Evolutionary conservation across 106 monocot genomes (phyloP).

Genomic region (Hemerocallis citrina): DNA sequence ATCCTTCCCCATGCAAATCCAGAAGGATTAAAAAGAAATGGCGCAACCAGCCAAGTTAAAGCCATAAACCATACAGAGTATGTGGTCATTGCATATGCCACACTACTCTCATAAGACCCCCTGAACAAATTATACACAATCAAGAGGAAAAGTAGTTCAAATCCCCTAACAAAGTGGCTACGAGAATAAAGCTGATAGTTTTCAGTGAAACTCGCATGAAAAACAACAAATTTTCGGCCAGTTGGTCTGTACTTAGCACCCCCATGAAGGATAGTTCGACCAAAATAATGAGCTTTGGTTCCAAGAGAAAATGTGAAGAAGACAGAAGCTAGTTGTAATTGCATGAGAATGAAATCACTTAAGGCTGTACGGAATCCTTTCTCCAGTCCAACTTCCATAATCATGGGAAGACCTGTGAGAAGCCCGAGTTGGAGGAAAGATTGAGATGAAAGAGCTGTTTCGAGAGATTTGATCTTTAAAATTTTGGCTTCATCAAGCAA

Average conservation of each 20-base stretch:
- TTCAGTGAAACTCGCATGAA: slow-evolving; percentile 69
- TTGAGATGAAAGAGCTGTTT: slow-evolving; percentile 65
- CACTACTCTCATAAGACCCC: slow-evolving; percentile 31
- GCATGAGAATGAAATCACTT: slow-evolving; percentile 68
- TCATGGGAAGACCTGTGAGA: slow-evolving; percentile 60
- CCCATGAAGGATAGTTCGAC: slow-evolving; percentile 66
- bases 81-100: slow-evolving; percentile 36
- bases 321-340: slow-evolving; percentile 54
- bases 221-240: slow-evolving; percentile 57
- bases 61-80: slow-evolving; percentile 74
- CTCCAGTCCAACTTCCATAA: slow-evolving; percentile 63
- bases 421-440: slow-evolving; percentile 66
- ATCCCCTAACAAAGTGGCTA: slow-evolving; percentile 82
- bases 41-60: slow-evolving; percentile 58
- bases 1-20: slow-evolving; percentile 70
- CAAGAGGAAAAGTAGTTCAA: slow-evolving; percentile 60
- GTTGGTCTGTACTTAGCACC: slow-evolving; percentile 63
- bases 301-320: slow-evolving; percentile 86
- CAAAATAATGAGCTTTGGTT: slow-evolving; percentile 66
- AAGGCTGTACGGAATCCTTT: slow-evolving; percentile 47
- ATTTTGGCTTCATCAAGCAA: slow-evolving; percentile 22
- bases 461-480: slow-evolving; percentile 45
- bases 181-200: slow-evolving; percentile 78
- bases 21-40: slow-evolving; percentile 76
- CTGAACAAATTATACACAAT: slow-evolving; percentile 50